A percentile compares a stretch with the other conserved stretches of the same genome.
Conservation (phyloP, 768 basidiomycete species). For the Panaeolus cyanescens region DNA sequence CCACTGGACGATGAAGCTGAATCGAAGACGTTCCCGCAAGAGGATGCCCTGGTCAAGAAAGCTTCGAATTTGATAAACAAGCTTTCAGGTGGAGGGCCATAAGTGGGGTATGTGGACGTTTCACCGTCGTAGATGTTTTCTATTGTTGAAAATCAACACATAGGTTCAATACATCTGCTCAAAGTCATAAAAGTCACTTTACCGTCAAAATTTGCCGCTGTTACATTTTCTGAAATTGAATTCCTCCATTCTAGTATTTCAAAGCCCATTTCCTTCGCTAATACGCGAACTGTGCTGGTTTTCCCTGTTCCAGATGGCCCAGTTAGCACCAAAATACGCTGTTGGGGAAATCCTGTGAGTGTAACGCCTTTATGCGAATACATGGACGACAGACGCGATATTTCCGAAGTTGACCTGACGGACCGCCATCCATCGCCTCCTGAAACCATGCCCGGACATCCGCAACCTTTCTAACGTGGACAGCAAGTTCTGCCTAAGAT, state of each 20-base stretch:
- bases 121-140: background rate
- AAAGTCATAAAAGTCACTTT: background rate
- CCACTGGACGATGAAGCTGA: slow-evolving; percentile 5
- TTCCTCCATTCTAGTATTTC: slow-evolving; percentile 89
- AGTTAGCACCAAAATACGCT: slow-evolving; percentile 85
- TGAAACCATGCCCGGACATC: slow-evolving; percentile 74
- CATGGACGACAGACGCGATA: slow-evolving; percentile 63
- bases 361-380: background rate
- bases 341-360: background rate
- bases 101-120: slow-evolving; percentile 9
- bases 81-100: slow-evolving; percentile 41
- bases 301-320: slow-evolving; percentile 93
- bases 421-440: slow-evolving; percentile 73
- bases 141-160: background rate
- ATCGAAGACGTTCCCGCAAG: slow-evolving; percentile 56
- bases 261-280: slow-evolving; percentile 73
- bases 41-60: slow-evolving; percentile 72
- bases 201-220: background rate
- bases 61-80: slow-evolving; percentile 70
- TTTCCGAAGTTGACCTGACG: slow-evolving; percentile 62
- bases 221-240: slow-evolving; percentile 29
- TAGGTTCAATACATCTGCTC: background rate
- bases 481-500: slow-evolving; percentile 67
- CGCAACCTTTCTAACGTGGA: slow-evolving; percentile 79
- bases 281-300: slow-evolving; percentile 78